Conservation (phyloP, 208 protist genomes). For the Crithidia sp. region DNA sequence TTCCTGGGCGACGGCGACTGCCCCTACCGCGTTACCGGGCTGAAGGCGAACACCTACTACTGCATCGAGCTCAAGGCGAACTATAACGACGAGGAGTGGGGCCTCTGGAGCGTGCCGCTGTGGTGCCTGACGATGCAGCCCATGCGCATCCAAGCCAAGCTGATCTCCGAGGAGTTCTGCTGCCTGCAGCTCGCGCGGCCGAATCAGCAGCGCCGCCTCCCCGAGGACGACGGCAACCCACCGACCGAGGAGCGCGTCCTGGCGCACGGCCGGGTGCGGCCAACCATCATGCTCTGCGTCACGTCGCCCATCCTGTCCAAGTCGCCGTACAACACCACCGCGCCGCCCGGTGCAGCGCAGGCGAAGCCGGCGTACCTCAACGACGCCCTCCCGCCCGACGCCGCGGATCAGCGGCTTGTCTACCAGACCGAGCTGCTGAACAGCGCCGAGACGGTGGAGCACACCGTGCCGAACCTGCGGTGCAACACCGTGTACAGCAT, state of each 20-base stretch:
- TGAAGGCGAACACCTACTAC: conserved; percentile 92
- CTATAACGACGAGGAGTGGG: conserved; percentile 95
- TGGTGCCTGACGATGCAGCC: conserved; percentile 92
- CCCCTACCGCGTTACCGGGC: conserved; percentile 83
- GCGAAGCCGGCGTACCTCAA: conserved; percentile 54
- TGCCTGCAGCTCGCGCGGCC: conserved; percentile 71
- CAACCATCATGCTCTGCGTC: conserved; percentile 89
- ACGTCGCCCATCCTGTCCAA: conserved; percentile 78
- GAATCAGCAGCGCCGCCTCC: conserved; percentile 74
- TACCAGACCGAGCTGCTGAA: conserved; percentile 88
- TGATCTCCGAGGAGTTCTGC: conserved; percentile 92
- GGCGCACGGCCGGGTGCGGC: conserved; percentile 68
- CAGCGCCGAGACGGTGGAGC: conserved; percentile 57
- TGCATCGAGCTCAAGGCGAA: conserved; percentile 92
- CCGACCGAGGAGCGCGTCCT: conserved; percentile 41
- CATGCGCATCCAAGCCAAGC: conserved; percentile 83
- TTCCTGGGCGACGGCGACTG: conserved; percentile 90
- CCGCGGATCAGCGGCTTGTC: conserved; percentile 75
- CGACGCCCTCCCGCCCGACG: conserved; percentile 74
- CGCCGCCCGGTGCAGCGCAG: not conserved
- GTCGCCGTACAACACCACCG: conserved; percentile 60
- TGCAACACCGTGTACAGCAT: conserved; percentile 89
- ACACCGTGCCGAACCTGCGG: conserved; percentile 87
- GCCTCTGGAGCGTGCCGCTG: conserved; percentile 88
- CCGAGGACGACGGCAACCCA: conserved; percentile 91